Evolutionary conservation across 2,329 filamentous ascomycete genomes (phyloP).

Genomic region (Phialophora verrucosa): DNA sequence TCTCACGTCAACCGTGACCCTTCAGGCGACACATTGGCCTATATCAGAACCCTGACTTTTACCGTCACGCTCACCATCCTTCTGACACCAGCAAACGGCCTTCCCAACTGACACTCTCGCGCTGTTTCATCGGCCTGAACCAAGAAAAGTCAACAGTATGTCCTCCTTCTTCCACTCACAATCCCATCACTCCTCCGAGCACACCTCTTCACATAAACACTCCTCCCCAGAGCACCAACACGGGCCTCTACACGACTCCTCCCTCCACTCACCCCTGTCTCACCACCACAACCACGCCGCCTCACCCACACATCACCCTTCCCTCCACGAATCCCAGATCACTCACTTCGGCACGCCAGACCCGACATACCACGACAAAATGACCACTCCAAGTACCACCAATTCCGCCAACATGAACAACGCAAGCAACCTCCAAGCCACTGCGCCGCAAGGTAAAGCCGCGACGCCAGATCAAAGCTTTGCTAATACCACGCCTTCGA

Average conservation of each 20-base stretch:
- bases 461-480: neutral
- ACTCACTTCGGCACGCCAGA: neutral
- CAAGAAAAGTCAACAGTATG: neutral
- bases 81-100: neutral
- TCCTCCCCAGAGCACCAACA: neutral
- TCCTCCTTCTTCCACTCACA: neutral
- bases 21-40: neutral
- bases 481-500: neutral
- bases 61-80: neutral
- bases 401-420: conserved; percentile 1
- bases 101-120: neutral
- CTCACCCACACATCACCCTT: conserved; percentile 2
- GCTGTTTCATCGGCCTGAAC: neutral
- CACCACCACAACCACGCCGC: conserved; percentile 3
- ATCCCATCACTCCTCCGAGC: neutral
- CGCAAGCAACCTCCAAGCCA: conserved; percentile 1
- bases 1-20: neutral
- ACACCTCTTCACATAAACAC: neutral
- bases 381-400: neutral
- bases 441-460: neutral
- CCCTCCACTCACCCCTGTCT: neutral
- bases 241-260: neutral
- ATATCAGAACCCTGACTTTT: neutral
- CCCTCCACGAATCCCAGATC: neutral
- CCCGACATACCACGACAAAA: neutral